A percentile compares a stretch with the other conserved stretches of the same genome.
phyloP scores from a whole-genome alignment of 1,139 yeast genomes.

The Lipomyces yarrowii region DNA sequence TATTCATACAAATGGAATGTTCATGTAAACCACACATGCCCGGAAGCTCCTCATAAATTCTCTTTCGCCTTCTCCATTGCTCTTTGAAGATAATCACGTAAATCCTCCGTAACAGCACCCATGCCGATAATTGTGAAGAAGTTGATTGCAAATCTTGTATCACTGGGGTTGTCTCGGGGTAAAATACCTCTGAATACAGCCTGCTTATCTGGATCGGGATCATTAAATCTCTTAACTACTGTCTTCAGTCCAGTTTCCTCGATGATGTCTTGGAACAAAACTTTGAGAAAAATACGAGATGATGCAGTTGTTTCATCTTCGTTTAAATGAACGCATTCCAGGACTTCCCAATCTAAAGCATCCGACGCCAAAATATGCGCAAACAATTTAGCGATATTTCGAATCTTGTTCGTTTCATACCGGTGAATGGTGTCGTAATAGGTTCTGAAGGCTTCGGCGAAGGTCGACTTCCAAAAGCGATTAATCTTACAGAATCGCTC shows the following conservation, averaged over 20 bases:
- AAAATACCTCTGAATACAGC: slow-evolving; percentile 45
- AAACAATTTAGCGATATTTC: slow-evolving; percentile 84
- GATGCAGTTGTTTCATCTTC: slow-evolving; percentile 78
- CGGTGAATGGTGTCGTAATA: slow-evolving; percentile 64
- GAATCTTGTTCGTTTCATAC: slow-evolving; percentile 68
- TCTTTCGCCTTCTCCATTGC: background rate
- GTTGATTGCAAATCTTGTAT: slow-evolving; percentile 81
- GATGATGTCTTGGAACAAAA: slow-evolving; percentile 76
- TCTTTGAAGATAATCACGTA: slow-evolving; percentile 55
- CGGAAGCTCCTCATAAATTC: background rate
- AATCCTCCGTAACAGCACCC: slow-evolving; percentile 78
- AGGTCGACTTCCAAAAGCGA: slow-evolving; percentile 59
- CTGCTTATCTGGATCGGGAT: slow-evolving; percentile 42
- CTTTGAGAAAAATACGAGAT: slow-evolving; percentile 78
- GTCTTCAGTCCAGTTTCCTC: slow-evolving; percentile 74
- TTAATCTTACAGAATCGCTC: slow-evolving; percentile 61
- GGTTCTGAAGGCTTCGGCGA: slow-evolving; percentile 55
- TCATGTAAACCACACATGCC: background rate
- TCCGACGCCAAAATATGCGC: slow-evolving; percentile 82
- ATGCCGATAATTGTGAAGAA: slow-evolving; percentile 91
- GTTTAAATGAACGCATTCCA: slow-evolving; percentile 57
- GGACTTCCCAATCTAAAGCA: slow-evolving; percentile 63
- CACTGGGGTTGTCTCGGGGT: slow-evolving; percentile 50
- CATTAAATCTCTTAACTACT: slow-evolving; percentile 51
- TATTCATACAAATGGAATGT: background rate